Base-by-base conservation (phyloP, 2,329 filamentous ascomycete species). In the Anisogramma anomala region DNA sequence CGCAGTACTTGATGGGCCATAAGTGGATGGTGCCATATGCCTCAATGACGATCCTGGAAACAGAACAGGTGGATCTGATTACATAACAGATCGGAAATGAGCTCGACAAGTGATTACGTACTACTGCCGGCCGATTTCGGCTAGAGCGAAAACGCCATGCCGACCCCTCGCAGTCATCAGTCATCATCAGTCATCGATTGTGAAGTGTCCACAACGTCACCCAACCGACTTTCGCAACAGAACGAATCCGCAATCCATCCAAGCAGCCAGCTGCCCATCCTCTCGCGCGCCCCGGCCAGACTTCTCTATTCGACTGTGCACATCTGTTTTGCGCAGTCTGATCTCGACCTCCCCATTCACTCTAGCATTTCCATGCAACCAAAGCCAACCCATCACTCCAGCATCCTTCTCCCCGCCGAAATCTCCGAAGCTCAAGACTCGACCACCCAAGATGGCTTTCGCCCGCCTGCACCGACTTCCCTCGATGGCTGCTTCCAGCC, bases 351-450 rank as follows among this genome's bases (percentile, higher is more conserved):
- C 52, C 54, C 55, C 53, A 49, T 58, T 52, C 55, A 52, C 50
- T 53, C 50, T 55, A 59, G 58, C 58, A 68, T 61, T 74, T 79
- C 71, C 76, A 80, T 80, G 76, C 76, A 78, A 67, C 67, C 64
- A 71, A 71, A 69, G 68, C 65, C 64, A 50, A 55, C 55, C 53
- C 64, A 67, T 58, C 62, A 55, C 67, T 61, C 63, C 60, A 57
- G 64, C 62, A 56, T 56, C 51, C 55, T 54, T 54, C 58, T 54
- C 50, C 62, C 61, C 48, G 53, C 59, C 51, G 60, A 51, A 58
- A 55, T 53, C 51, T 48, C 61, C 47, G 50, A 56, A 42, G 51
- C 54, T 44, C 43, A 58, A 28, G 47, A 58, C 36, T 41, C 49
- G 50, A 45, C 60, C 50, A 58, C 62, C 60, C 72, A 79, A 69